phyloP scores from a whole-genome alignment of 2,329 filamentous ascomycete species.

The Didymella segeticola region DNA sequence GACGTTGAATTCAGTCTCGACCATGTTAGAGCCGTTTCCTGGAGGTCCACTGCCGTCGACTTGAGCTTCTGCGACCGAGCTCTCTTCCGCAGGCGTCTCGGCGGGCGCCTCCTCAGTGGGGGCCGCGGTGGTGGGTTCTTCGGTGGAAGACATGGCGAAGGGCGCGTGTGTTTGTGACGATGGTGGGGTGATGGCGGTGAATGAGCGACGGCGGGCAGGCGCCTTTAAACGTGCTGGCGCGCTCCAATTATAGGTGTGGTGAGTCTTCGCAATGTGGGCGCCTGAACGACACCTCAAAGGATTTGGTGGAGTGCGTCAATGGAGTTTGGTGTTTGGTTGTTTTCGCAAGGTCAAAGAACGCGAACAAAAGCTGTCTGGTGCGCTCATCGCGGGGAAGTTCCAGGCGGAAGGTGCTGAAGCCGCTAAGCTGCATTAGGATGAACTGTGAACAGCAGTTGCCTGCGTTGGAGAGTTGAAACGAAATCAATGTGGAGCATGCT shows the following conservation, averaged over 20 bases:
- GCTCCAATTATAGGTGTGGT: not conserved
- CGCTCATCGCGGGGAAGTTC: conserved; percentile 31
- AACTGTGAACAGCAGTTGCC: conserved; percentile 31
- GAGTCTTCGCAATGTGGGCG: not conserved
- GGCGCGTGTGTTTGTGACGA: conserved; percentile 12
- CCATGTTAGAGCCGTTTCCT: conserved; percentile 53
- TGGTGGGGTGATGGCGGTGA: conserved; percentile 8
- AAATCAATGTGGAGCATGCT: conserved; percentile 10
- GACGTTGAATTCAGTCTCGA: conserved; percentile 83
- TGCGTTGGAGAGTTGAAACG: conserved; percentile 11
- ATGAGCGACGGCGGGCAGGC: conserved; percentile 7
- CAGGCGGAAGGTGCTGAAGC: conserved; percentile 26
- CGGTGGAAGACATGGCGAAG: conserved; percentile 22
- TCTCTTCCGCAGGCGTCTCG: conserved; percentile 6
- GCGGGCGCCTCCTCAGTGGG: conserved; percentile 10
- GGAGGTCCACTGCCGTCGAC: conserved; percentile 56
- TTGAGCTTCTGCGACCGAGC: conserved; percentile 39
- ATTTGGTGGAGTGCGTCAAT: conserved; percentile 7
- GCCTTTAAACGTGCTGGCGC: not conserved
- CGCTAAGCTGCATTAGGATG: conserved; percentile 35
- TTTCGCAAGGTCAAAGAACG: conserved; percentile 19
- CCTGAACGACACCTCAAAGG: not conserved
- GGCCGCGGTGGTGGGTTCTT: conserved; percentile 20
- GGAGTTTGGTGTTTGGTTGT: conserved; percentile 8
- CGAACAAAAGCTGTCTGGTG: conserved; percentile 20